phyloP scores from a whole-genome alignment of 2,329 filamentous ascomycete species.

The Diaporthe eres region DNA sequence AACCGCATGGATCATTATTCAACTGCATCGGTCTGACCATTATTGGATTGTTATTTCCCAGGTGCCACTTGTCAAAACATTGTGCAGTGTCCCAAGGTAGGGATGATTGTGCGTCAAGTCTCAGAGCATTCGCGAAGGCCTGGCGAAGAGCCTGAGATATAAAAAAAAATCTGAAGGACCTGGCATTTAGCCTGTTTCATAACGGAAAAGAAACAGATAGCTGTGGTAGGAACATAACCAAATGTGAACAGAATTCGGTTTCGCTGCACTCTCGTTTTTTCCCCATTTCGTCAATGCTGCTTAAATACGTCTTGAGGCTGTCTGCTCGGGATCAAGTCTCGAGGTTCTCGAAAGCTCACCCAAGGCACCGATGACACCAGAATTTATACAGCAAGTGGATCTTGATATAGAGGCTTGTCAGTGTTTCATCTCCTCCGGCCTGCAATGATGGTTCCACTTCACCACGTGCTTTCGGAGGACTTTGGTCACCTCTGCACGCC shows the following conservation, averaged over 20 bases:
- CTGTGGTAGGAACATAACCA: neutral
- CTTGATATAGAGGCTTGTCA: neutral
- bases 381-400: neutral
- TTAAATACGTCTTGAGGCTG: neutral
- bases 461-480: neutral
- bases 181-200: neutral
- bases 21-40: neutral
- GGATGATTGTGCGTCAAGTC: neutral
- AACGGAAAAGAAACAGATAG: neutral
- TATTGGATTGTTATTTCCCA: neutral
- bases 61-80: neutral
- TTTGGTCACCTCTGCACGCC: neutral
- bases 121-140: neutral
- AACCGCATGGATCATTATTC: neutral
- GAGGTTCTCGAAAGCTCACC: neutral
- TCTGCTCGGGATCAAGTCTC: neutral
- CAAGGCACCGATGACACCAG: neutral
- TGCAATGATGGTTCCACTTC: neutral
- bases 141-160: neutral
- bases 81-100: neutral
- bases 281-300: neutral
- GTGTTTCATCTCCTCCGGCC: neutral
- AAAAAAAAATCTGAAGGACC: neutral
- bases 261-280: neutral
- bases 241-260: neutral